Percentiles rank a stretch among this genome's conserved stretches.
Conservation (phyloP, 1,284 basidiomycete genomes). For the Porodaedalea pini region DNA sequence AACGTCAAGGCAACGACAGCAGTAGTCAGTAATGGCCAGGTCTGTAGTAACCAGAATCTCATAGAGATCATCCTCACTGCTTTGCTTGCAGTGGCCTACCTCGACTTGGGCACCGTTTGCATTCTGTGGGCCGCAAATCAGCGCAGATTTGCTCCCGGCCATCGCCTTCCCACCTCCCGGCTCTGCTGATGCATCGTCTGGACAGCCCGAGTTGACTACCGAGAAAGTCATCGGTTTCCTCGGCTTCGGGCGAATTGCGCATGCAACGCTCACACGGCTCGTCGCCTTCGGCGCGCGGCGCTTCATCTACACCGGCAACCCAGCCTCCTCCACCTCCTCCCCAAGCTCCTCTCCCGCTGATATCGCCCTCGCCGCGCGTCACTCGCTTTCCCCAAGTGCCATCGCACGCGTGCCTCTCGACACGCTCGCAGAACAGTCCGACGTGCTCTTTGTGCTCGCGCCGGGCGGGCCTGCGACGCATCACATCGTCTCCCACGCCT, state of each 20-base stretch:
- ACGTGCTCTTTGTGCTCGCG: constrained; percentile 82
- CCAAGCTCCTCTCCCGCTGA: constrained; percentile 38
- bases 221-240: constrained; percentile 68
- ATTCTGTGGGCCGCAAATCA: constrained; percentile 77
- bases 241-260: constrained; percentile 91
- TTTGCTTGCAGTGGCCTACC: constrained; percentile 45
- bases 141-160: constrained; percentile 39
- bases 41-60: constrained; percentile 30
- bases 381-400: constrained; percentile 41
- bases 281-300: constrained; percentile 73
- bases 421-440: constrained; percentile 68
- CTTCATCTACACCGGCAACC: constrained; percentile 62
- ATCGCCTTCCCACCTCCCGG: constrained; percentile 41
- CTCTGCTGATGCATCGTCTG: constrained; percentile 24
- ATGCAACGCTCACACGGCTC: constrained; percentile 73
- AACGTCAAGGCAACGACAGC: constrained; percentile 64
- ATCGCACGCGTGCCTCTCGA: constrained; percentile 63
- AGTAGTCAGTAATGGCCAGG: constrained; percentile 67
- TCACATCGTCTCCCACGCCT: constrained; percentile 68
- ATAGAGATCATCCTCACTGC: background rate
- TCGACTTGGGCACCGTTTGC: constrained; percentile 79
- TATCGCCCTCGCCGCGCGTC: constrained; percentile 49
- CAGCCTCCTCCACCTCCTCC: constrained; percentile 39
- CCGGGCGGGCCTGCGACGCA: constrained; percentile 72
- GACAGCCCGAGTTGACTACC: constrained; percentile 38